Conservation (phyloP, 2,329 filamentous ascomycete species). For the Penicillium sp. region DNA sequence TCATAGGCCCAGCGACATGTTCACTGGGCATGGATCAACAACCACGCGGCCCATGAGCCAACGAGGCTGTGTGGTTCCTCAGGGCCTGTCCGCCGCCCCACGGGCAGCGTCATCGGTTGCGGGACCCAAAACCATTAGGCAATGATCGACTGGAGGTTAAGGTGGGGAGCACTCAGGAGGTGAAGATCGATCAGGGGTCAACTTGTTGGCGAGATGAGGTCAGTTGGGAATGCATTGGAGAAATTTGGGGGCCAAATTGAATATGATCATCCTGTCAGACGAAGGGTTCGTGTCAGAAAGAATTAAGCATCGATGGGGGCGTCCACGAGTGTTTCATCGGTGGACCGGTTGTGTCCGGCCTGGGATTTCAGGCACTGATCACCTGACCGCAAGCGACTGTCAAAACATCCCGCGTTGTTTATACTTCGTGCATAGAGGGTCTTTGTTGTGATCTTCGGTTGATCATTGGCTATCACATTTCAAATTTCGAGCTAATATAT, state of each 20-base stretch:
- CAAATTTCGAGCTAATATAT: background rate
- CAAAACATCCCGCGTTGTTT: background rate
- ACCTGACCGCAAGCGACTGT: background rate
- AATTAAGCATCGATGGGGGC: background rate
- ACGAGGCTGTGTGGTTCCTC: constrained; percentile 18
- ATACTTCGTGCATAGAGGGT: background rate
- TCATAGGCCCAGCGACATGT: constrained; percentile 20
- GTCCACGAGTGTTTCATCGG: background rate
- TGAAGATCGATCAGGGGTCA: constrained; percentile 8
- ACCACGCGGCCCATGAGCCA: constrained; percentile 25
- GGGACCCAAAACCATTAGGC: constrained; percentile 14
- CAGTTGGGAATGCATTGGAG: background rate
- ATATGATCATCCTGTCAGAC: background rate
- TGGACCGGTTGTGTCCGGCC: background rate
- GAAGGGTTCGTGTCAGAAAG: background rate
- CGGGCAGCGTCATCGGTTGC: constrained; percentile 26
- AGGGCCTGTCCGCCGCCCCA: constrained; percentile 20
- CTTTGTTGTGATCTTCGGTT: background rate
- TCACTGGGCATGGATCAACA: constrained; percentile 21
- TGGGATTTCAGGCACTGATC: background rate
- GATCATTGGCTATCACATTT: background rate
- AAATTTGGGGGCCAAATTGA: background rate
- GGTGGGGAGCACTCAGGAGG: constrained; percentile 14
- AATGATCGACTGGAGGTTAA: constrained; percentile 20
- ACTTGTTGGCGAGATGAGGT: background rate